Evolutionary conservation across 768 basidiomycete genomes (phyloP).

Genomic region (Pholiota molesta): DNA sequence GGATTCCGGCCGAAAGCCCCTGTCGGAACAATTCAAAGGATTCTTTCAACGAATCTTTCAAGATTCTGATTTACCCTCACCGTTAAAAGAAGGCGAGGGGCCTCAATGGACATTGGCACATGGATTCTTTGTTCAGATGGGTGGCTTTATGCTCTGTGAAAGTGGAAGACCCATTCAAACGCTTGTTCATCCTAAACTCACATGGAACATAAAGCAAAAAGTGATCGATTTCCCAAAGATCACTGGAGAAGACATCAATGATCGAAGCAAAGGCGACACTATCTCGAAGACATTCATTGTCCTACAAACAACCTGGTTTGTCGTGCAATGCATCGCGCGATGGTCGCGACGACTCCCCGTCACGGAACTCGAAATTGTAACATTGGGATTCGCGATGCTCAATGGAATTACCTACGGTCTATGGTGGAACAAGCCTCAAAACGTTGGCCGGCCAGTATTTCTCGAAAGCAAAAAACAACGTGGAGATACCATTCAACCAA

Average conservation of each 20-base stretch:
- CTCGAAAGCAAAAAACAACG: background rate
- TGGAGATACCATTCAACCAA: background rate
- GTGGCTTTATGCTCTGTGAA: conserved; percentile 26
- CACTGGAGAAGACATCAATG: conserved; percentile 23
- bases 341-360: conserved; percentile 26
- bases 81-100: background rate
- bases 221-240: conserved; percentile 19
- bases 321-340: conserved; percentile 32
- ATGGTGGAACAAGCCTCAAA: conserved; percentile 45
- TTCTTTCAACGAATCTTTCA: too few species aligned
- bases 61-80: background rate
- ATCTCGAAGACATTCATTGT: conserved; percentile 36
- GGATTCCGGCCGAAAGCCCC: too few species aligned
- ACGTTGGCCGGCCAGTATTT: conserved; percentile 20
- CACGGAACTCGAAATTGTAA: conserved; percentile 38
- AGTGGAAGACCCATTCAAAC: conserved; percentile 4
- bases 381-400: conserved; percentile 34
- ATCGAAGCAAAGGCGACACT: conserved; percentile 34
- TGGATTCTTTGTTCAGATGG: conserved; percentile 25
- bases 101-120: conserved; percentile 17
- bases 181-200: background rate
- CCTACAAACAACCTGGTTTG: conserved; percentile 39
- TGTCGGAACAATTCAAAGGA: too few species aligned
- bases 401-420: conserved; percentile 32
- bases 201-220: conserved; percentile 12